Conservation (phyloP, 1,284 basidiomycete species). For the Marasmius fiardii region DNA sequence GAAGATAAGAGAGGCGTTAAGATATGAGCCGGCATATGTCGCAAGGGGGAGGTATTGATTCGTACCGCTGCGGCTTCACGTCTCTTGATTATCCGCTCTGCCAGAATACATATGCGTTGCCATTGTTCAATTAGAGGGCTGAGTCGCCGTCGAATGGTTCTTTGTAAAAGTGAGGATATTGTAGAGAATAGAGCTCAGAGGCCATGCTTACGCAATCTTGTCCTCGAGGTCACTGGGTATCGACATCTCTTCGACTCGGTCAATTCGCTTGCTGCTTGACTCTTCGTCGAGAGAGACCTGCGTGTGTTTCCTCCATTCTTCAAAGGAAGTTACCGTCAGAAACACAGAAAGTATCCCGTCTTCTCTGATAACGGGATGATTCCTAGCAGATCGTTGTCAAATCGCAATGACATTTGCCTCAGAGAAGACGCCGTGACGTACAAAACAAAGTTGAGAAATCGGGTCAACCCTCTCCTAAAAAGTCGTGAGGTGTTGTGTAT, state of each 20-base stretch:
- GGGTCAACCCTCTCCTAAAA: constrained; percentile 72
- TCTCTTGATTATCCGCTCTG: constrained; percentile 83
- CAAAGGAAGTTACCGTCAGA: constrained; percentile 77
- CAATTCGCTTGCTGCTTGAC: constrained; percentile 75
- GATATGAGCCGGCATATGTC: constrained; percentile 67
- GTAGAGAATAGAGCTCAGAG: constrained; percentile 6
- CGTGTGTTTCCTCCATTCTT: constrained; percentile 80
- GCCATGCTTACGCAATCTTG: constrained; percentile 67
- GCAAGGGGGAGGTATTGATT: constrained; percentile 54
- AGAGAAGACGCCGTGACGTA: constrained; percentile 28
- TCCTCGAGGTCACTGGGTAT: constrained; percentile 91
- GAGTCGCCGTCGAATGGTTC: constrained; percentile 69
- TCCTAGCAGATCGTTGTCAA: constrained; percentile 40
- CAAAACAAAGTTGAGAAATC: constrained; percentile 80
- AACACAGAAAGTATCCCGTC: constrained; percentile 84
- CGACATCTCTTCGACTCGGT: constrained; percentile 83
- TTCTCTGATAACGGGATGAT: constrained; percentile 86
- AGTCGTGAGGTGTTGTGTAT: constrained; percentile 5
- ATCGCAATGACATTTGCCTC: background rate
- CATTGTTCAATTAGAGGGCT: constrained; percentile 81
- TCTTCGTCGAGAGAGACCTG: constrained; percentile 82
- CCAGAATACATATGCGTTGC: constrained; percentile 83
- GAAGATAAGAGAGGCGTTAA: constrained; percentile 40
- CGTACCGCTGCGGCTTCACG: constrained; percentile 87
- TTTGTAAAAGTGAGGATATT: constrained; percentile 25